Percentiles rank a stretch among this genome's conserved stretches.
Evolutionary conservation across 768 basidiomycete species (phyloP).

Genomic region (Tulasnella sp.): DNA sequence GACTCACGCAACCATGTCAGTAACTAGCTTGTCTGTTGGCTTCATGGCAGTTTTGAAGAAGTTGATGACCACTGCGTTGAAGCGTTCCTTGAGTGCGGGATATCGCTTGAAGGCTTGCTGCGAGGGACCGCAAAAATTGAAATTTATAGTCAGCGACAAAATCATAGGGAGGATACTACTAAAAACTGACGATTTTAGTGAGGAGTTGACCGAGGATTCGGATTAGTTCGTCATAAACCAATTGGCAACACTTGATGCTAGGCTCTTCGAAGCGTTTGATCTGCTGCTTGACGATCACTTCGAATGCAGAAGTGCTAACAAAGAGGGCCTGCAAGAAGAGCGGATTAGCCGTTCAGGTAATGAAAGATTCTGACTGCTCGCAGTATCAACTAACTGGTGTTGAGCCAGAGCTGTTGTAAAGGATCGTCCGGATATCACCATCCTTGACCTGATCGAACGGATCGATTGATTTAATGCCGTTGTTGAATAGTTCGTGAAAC

Average conservation of each 20-base stretch:
- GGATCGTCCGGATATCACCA: constrained; percentile 87
- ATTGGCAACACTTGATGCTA: constrained; percentile 80
- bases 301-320: constrained; percentile 94
- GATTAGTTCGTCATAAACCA: constrained; percentile 96
- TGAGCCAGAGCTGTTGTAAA: constrained; percentile 81
- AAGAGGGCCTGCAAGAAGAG: constrained; percentile 48
- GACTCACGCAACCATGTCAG: constrained; percentile 81
- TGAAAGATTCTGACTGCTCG: no score
- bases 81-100: constrained; percentile 91
- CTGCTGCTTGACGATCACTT: constrained; percentile 98
- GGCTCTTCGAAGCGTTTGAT: constrained; percentile 96
- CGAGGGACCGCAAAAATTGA: constrained; percentile 12
- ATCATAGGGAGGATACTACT: constrained; percentile 22
- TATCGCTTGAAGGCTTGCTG: constrained; percentile 95
- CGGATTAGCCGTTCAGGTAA: neutral
- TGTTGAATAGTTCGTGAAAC: constrained; percentile 97
- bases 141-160: neutral
- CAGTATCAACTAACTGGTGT: neutral
- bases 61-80: constrained; percentile 90
- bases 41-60: constrained; percentile 93
- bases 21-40: constrained; percentile 89
- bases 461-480: constrained; percentile 89
- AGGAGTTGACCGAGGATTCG: constrained; percentile 88
- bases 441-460: constrained; percentile 99
- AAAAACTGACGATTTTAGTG: constrained; percentile 59